Conservation (phyloP, 306 rosid species). For the cucumber (Cucumis sativus) region DNA sequence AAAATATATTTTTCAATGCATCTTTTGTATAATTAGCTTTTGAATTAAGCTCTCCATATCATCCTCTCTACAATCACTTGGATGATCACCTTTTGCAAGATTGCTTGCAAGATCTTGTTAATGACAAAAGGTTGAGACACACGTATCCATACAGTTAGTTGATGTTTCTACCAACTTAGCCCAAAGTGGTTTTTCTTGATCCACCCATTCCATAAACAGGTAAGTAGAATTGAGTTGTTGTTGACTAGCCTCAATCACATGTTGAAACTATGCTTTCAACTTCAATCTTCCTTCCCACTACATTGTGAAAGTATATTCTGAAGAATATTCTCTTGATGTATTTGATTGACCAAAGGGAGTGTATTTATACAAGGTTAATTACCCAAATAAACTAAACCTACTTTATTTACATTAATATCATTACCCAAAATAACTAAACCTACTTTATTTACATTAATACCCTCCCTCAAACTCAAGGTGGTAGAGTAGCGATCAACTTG, state of each 20-base stretch:
- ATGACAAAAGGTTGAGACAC: slow-evolving; percentile 2
- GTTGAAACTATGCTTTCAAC: not conserved
- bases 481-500: too few species aligned
- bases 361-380: too few species aligned
- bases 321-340: too few species aligned
- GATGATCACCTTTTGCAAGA: not conserved
- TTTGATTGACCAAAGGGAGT: too few species aligned
- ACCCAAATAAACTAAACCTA: too few species aligned
- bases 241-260: not conserved
- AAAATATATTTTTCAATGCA: not conserved
- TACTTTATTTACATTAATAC: too few species aligned
- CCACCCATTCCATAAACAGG: slow-evolving; percentile 12
- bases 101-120: not conserved
- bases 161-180: not conserved
- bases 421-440: too few species aligned
- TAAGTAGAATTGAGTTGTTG: not conserved
- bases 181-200: slow-evolving; percentile 10
- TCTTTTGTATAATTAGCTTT: not conserved
- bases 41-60: not conserved
- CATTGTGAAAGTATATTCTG: too few species aligned
- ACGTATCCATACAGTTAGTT: slow-evolving; percentile 4
- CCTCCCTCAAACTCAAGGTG: too few species aligned
- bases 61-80: too few species aligned
- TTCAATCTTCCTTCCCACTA: not conserved
- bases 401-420: too few species aligned